Evolutionary conservation across 1,284 basidiomycete genomes (phyloP).

Genomic region (Leccinum solheimii): DNA sequence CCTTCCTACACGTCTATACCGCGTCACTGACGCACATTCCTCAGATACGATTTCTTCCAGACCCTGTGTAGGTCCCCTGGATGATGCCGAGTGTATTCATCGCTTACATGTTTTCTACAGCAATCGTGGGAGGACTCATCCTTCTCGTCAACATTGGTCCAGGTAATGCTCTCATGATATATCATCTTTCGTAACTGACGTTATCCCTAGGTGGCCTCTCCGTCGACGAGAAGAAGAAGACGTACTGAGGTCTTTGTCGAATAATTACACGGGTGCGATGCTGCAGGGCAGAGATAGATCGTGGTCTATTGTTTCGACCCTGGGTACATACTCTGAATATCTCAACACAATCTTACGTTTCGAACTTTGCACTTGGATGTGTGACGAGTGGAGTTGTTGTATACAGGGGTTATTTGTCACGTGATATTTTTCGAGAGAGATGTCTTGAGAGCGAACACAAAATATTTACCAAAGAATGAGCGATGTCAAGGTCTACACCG

Average conservation of each 20-base stretch:
- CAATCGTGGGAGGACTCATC: slow-evolving; percentile 96
- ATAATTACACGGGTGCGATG: background rate
- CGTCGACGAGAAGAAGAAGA: slow-evolving; percentile 99
- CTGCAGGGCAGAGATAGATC: slow-evolving; percentile 7
- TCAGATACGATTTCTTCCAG: slow-evolving; percentile 91
- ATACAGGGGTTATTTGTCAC: slow-evolving; percentile 16
- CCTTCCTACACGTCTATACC: background rate
- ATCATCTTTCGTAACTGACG: background rate
- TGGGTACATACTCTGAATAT: slow-evolving; percentile 22
- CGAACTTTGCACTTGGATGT: background rate
- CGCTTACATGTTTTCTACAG: slow-evolving; percentile 43
- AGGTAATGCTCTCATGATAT: slow-evolving; percentile 43
- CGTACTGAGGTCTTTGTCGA: slow-evolving; percentile 47
- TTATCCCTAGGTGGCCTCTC: slow-evolving; percentile 77
- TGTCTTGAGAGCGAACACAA: background rate
- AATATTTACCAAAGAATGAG: slow-evolving; percentile 12
- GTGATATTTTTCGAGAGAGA: slow-evolving; percentile 10
- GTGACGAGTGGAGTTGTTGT: background rate
- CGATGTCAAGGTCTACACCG: slow-evolving; percentile 83
- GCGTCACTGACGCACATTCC: slow-evolving; percentile 21
- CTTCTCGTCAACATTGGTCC: slow-evolving; percentile 97
- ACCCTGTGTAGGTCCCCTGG: slow-evolving; percentile 69
- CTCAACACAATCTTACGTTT: slow-evolving; percentile 17
- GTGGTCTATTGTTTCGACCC: slow-evolving; percentile 9
- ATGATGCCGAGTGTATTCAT: background rate